Base-by-base conservation (phyloP, 805 yeast species). In the Cyberlindnera amylophila region DNA sequence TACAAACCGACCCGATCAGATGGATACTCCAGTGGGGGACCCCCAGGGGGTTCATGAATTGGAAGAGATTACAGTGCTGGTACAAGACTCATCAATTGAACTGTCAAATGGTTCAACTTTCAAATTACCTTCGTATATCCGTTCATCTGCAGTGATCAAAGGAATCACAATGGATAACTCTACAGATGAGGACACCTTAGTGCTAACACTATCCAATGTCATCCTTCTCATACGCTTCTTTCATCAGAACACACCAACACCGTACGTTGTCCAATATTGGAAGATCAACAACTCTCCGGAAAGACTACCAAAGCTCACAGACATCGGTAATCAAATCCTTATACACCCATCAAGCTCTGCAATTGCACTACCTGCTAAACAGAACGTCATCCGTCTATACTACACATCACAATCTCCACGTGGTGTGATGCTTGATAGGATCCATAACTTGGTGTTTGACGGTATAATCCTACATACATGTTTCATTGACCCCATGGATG, bases 191-290 rank as follows among this genome's bases (percentile, higher is more conserved):
- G 77, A 74, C 46, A 61, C 68, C 2, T 51, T 74, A 11, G 38
- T 72, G 7, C 31, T 74, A 1, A 59, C 74, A 0, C 51, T 72
- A 4, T 52, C 60, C 14, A 67, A 76, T 1, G 67, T 60, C 39
- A 37, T 71, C 4, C 50, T 73, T 5, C 53, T 72, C 3, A 54
- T 74, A 4, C 54, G 73, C 17, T 49, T 74, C 21, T 71, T 62
- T 54, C 50, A 18, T 7, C 32, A 32, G 1, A 49, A 47, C 4
- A 42, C n/a, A 5, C 26, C 52, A 0, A 50, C 36, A 26, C 78
- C 78, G 1, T 70, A 66, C 46, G 68, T 70, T 9, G 74, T 73
- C 0, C 78, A 74, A 47, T 72, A 77, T 77, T 74, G 78, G 79
- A 65, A 47, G 55, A 27, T 54, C 54, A 32, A 47, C 40, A 21